Conservation (phyloP, 352 stramenopile species). For the Pythium rhizo-oryzae region DNA sequence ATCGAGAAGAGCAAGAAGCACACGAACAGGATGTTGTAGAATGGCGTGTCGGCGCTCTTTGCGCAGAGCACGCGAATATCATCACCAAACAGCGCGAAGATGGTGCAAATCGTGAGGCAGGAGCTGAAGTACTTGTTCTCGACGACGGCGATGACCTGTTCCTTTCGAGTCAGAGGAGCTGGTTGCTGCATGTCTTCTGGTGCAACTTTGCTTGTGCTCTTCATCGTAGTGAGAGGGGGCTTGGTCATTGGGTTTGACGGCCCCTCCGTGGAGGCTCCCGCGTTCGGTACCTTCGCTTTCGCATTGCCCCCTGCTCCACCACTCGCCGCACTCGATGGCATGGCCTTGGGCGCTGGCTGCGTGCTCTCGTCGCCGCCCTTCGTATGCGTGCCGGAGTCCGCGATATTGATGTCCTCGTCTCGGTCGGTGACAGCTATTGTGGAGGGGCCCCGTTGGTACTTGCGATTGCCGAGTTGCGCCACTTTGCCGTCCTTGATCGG, state of each 20-base stretch:
- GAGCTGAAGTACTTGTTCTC: slow-evolving; percentile 76
- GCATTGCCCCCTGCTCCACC: slow-evolving; percentile 10
- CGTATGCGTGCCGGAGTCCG: slow-evolving; percentile 12
- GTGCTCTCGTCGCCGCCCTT: slow-evolving; percentile 8
- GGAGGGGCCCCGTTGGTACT: slow-evolving; percentile 35
- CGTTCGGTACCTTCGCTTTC: slow-evolving; percentile 18
- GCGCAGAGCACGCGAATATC: slow-evolving; percentile 80
- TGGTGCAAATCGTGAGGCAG: slow-evolving; percentile 73
- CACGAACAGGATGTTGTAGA: slow-evolving; percentile 86
- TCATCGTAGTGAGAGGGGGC: slow-evolving; percentile 28
- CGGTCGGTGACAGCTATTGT: slow-evolving; percentile 33
- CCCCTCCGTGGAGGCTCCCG: slow-evolving; percentile 20
- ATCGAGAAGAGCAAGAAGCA: slow-evolving; percentile 76
- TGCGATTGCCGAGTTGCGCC: slow-evolving; percentile 34
- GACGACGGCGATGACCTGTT: slow-evolving; percentile 54
- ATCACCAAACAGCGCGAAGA: slow-evolving; percentile 89
- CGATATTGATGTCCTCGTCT: slow-evolving; percentile 29
- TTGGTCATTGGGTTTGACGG: slow-evolving; percentile 29
- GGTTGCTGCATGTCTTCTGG: slow-evolving; percentile 51
- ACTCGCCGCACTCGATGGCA: slow-evolving; percentile 35
- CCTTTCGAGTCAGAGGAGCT: slow-evolving; percentile 37
- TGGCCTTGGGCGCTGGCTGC: slow-evolving; percentile 22
- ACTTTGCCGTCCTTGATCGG: slow-evolving; percentile 27
- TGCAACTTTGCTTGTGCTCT: slow-evolving; percentile 68
- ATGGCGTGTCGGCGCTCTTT: slow-evolving; percentile 57